Conservation (phyloP, 768 basidiomycete genomes). For the Rhodotorula diobovata region DNA sequence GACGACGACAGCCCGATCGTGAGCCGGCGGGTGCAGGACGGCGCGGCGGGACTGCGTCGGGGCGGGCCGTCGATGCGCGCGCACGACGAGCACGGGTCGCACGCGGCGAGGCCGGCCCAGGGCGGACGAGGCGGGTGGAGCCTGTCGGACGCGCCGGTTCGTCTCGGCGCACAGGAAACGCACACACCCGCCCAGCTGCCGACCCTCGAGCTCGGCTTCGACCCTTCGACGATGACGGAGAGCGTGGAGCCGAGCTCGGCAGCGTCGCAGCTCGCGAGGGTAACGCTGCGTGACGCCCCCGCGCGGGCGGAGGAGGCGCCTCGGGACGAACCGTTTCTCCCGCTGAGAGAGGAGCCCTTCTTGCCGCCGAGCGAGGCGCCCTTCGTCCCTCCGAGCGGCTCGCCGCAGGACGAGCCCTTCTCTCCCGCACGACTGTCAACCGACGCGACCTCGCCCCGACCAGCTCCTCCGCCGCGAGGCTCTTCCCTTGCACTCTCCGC, state of each 20-base stretch:
- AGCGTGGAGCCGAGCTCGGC: neutral
- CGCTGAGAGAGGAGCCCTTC: neutral
- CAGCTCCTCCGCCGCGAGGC: neutral
- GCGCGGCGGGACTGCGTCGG: neutral
- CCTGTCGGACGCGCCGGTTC: constrained; percentile 5
- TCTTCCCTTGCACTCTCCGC: neutral
- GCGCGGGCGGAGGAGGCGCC: neutral
- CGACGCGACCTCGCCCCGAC: neutral
- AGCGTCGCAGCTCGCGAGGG: neutral
- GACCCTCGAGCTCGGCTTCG: constrained; percentile 1
- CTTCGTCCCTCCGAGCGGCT: neutral
- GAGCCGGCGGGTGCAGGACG: neutral
- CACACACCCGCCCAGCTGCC: neutral
- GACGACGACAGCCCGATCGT: constrained; percentile 25
- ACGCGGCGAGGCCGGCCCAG: neutral
- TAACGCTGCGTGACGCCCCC: neutral
- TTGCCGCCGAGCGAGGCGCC: neutral
- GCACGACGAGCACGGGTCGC: neutral
- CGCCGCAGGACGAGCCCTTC: neutral
- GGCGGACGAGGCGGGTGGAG: constrained; percentile 2
- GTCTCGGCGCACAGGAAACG: neutral
- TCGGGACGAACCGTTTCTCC: neutral
- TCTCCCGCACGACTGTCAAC: neutral
- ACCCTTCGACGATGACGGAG: neutral
- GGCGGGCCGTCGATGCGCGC: neutral